Base-by-base conservation (phyloP, 2,329 filamentous ascomycete species). In the Aspergillus costaricaensis region DNA sequence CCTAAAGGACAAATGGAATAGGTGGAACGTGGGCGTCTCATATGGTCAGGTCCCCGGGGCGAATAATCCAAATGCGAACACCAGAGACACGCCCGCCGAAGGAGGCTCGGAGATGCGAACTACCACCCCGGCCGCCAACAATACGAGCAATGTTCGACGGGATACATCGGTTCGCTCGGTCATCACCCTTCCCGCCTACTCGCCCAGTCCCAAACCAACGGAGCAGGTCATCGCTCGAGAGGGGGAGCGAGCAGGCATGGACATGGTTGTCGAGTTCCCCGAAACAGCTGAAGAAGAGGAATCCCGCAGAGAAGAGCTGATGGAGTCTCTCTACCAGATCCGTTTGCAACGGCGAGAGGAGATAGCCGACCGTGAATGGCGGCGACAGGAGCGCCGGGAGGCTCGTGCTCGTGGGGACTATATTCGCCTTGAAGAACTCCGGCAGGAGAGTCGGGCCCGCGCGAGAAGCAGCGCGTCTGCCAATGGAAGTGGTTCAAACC, bases 321-420 rank as follows among this genome's bases (percentile, higher is more conserved):
- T 98, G 95, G 91, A 95, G 63, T 86, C 91, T 0, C 77, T 98
- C 43, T 98, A 96, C 74, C 92, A 96, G 74, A 94, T 98, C 61
- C 88, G 95, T 12, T 73, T 91, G 12, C 87, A 91, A 17, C 86
- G 95, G 57, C 86, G 93, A 55, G 83, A 86, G 58, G 90, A 96
- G 73, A 83, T 89, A 41, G 86, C 86, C 4, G 92, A 95, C 63
- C 87, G 92, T 5, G 91, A 96, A 66, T 88, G 90, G 65, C 82
- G 91, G n/a, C 83, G 91, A 55, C 83, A 85, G 50, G 81, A 87
- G 59, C 83, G 91, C 27, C 81, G 86, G 30, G 90, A 92, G 65
- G 93, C 93, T 10, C 85, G 91, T 53, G 84, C 82, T 57, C 82
- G 88, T 54, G 88, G 90, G 53, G 92, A 96, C 75, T 74, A 74